These are phyloP conservation scores for Tinospora cordifolia DNA, from an alignment of 164 flowering plant genomes.

Conservation along the genomic window DNA sequence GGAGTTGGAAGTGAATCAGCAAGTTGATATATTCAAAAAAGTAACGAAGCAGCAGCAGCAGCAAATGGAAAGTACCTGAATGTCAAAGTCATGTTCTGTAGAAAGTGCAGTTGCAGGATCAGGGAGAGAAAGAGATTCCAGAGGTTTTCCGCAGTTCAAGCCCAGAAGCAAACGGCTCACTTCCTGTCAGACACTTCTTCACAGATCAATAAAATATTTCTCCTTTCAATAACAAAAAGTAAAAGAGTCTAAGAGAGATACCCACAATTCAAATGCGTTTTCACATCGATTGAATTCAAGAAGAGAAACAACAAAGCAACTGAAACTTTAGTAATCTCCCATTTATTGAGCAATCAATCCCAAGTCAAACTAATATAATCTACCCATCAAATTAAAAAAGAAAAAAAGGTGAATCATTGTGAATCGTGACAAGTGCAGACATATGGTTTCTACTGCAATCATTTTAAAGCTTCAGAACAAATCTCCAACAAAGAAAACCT, in stretches of 20 bases:
- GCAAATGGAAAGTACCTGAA: slow-evolving; percentile 45
- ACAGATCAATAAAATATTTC: neutral
- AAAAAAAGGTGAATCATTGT: neutral
- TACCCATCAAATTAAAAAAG: too few species aligned
- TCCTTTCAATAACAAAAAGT: neutral
- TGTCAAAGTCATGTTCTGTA: slow-evolving; percentile 57
- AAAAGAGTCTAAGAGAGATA: too few species aligned
- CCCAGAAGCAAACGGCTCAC: slow-evolving; percentile 76
- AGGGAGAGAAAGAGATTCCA: slow-evolving; percentile 41
- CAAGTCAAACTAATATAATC: too few species aligned
- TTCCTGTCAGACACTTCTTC: slow-evolving; percentile 43
- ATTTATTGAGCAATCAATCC: too few species aligned
- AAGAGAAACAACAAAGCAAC: too few species aligned
- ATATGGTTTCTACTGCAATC: too few species aligned
- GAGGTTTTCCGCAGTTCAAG: slow-evolving; percentile 63
- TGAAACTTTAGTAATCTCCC: too few species aligned
- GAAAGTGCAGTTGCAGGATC: slow-evolving; percentile 45
- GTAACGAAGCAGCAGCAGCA: neutral
- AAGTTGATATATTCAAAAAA: neutral
- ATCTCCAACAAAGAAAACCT: slow-evolving; percentile 19
- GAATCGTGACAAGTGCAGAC: neutral
- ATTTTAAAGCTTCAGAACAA: neutral
- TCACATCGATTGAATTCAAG: too few species aligned
- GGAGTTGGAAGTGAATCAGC: too few species aligned
- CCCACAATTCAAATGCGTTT: too few species aligned